Evolutionary conservation across 768 basidiomycete species (phyloP), one percentile per base, ranked within the genome.

Genomic region (Tylopilus vinaceipallidus): DNA sequence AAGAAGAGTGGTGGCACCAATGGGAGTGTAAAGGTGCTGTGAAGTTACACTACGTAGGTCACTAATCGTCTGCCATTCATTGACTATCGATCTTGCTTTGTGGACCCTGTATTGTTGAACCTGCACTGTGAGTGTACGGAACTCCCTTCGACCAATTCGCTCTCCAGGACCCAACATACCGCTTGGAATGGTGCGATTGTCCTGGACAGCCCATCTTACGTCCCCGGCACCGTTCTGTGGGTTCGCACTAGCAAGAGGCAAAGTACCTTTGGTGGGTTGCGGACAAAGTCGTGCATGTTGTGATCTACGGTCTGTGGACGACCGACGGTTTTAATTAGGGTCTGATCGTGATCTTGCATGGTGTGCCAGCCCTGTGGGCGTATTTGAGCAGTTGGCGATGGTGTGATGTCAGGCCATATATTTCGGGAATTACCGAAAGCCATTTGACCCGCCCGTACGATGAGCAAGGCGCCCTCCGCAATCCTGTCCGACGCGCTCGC

Each of bases 1-100:
- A 91, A 89, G 70, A 88, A 85, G 71, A 73, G 73, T 14, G 63
- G 63, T 20, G 56, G 55, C 4, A 30, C 27, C 23, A 68, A 70
- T 11, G 68, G 69, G 38, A 53, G 52, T 41, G 51, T 67, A 26
- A 70, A 70, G 36, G 46, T 72, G 55, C 59, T 70, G 53, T 70
- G 66, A 54, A 56, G 41, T 45, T 50, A 49, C 55, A 49, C 19
- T 17, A 6, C 20, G 45, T 54, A 44, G 36, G 46, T 53, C 27
- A 42, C 29, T 14, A 42, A 52, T 29, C 38, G 33, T 44, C 33
- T 47, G 50, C 35, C 36, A 44, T 52, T 49, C 52, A 23, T 56
- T 42, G 42, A 37, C 34, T 54, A 67, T 65, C 52, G 48, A 52
- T 47, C 19, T 17, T 50, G 32, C 40, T n/a, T n/a, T n/a, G n/a